phyloP scores from a whole-genome alignment of 495 filamentous ascomycete species.

The Durotheca rogersii region DNA sequence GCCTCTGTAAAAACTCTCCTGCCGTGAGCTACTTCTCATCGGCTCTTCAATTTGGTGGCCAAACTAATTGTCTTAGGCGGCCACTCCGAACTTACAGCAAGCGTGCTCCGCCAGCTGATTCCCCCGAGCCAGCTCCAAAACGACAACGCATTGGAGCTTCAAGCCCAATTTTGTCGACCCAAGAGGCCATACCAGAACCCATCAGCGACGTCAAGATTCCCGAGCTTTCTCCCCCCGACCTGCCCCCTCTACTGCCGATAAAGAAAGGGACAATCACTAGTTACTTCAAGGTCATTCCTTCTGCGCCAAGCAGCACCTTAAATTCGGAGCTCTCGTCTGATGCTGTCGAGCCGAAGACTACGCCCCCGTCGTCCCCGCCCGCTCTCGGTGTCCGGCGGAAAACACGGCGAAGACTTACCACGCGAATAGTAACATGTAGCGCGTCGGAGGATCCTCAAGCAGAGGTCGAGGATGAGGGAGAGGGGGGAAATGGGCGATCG shows the following conservation, averaged over 20 bases:
- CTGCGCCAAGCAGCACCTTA: constrained; percentile 14
- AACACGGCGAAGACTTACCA: constrained; percentile 42
- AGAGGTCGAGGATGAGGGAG: neutral
- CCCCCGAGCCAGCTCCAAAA: constrained; percentile 18
- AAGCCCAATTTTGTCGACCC: neutral
- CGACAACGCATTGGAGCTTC: constrained; percentile 15
- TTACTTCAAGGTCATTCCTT: constrained; percentile 42
- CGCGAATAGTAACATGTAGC: constrained; percentile 24
- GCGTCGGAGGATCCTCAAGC: constrained; percentile 7
- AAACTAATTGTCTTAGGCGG: constrained; percentile 30
- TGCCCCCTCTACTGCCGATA: constrained; percentile 8
- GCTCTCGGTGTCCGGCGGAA: constrained; percentile 4
- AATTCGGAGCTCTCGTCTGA: constrained; percentile 18
- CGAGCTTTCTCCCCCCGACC: constrained; percentile 5
- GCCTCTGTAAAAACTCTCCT: neutral
- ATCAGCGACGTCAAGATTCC: neutral
- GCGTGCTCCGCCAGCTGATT: constrained; percentile 21
- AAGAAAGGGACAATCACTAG: constrained; percentile 44
- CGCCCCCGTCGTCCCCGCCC: constrained; percentile 38
- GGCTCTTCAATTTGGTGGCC: neutral
- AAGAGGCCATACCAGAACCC: neutral
- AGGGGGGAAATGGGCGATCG: neutral
- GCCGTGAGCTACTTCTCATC: constrained; percentile 5
- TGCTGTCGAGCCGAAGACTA: constrained; percentile 11
- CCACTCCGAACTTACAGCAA: constrained; percentile 49